A percentile compares a stretch with the other conserved stretches of the same genome.
phyloP scores from a whole-genome alignment of 2,329 filamentous ascomycete genomes.

The Aureobasidium sp. region DNA sequence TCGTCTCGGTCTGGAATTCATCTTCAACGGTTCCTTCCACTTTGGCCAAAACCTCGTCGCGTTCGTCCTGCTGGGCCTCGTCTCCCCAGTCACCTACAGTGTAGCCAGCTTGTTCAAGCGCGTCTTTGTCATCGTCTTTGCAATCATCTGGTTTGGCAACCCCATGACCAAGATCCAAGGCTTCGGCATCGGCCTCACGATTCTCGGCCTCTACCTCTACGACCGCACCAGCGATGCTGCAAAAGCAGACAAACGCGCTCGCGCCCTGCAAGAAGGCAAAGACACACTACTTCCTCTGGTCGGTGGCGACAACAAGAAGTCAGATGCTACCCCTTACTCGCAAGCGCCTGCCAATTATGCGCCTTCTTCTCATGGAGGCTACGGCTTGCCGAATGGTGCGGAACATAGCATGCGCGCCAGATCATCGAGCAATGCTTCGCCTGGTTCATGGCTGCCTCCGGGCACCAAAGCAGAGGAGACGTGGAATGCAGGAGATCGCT shows the following conservation, averaged over 20 bases:
- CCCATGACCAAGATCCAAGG: constrained; percentile 77
- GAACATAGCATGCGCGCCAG: constrained; percentile 21
- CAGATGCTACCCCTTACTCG: constrained; percentile 27
- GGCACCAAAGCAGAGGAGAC: constrained; percentile 83
- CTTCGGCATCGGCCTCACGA: constrained; percentile 79
- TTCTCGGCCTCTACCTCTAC: constrained; percentile 88
- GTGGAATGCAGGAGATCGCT: constrained; percentile 46
- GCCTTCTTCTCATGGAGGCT: neutral
- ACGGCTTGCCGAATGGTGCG: constrained; percentile 21
- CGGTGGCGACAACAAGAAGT: constrained; percentile 31
- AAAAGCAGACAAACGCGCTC: constrained; percentile 75
- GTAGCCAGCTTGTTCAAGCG: constrained; percentile 95
- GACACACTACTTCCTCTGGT: constrained; percentile 57
- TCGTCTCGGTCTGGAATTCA: constrained; percentile 66
- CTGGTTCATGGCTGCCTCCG: constrained; percentile 58
- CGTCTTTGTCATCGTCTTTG: constrained; percentile 91
- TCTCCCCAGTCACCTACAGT: constrained; percentile 94
- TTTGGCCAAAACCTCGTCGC: constrained; percentile 95
- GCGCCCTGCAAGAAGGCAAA: constrained; percentile 52
- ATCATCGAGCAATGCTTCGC: constrained; percentile 15
- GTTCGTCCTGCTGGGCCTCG: constrained; percentile 84
- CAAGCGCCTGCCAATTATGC: neutral
- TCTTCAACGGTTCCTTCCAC: constrained; percentile 96
- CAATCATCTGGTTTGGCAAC: constrained; percentile 93
- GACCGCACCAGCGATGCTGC: constrained; percentile 85